Evolutionary conservation across 805 yeast genomes (phyloP).

Genomic region (Sugiyamaella qingdaonensis): DNA sequence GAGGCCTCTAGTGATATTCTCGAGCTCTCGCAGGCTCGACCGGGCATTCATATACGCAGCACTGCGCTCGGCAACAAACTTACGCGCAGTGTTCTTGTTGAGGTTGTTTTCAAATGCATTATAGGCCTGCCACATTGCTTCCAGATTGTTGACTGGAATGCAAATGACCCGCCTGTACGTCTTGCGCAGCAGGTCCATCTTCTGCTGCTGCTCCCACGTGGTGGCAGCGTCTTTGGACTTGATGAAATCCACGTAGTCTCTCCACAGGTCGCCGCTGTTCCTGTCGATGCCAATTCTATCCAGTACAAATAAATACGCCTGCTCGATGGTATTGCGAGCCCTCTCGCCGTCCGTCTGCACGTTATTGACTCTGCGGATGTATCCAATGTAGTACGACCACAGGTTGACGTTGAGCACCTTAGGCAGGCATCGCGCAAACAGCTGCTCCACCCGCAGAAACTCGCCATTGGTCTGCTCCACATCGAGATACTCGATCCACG

Average conservation of each 20-base stretch:
- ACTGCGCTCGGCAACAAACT: conserved; percentile 75
- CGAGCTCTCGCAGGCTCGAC: conserved; percentile 68
- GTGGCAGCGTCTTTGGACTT: conserved; percentile 53
- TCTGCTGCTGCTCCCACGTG: conserved; percentile 81
- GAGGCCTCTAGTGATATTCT: conserved; percentile 50
- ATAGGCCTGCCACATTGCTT: conserved; percentile 75
- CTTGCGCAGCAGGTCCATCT: conserved; percentile 69
- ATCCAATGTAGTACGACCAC: conserved; percentile 74
- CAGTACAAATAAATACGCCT: conserved; percentile 80
- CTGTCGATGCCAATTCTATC: conserved; percentile 76
- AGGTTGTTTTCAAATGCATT: conserved; percentile 77
- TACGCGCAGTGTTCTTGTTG: conserved; percentile 73
- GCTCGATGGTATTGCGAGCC: conserved; percentile 66
- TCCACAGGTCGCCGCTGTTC: conserved; percentile 68
- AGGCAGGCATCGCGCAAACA: conserved; percentile 62
- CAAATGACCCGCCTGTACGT: conserved; percentile 63
- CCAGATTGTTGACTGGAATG: conserved; percentile 71
- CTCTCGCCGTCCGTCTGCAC: conserved; percentile 76
- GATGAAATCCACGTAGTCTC: conserved; percentile 74
- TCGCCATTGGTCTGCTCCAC: conserved; percentile 63
- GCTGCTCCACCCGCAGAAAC: conserved; percentile 57
- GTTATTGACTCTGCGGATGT: conserved; percentile 61
- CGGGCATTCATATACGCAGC: conserved; percentile 85
- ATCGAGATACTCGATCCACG: conserved; percentile 73
- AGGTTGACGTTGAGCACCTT: conserved; percentile 59